A percentile compares a stretch with the other conserved stretches of the same genome.
Evolutionary conservation across 805 yeast species (phyloP).

Genomic region (Candida dajiaensis): DNA sequence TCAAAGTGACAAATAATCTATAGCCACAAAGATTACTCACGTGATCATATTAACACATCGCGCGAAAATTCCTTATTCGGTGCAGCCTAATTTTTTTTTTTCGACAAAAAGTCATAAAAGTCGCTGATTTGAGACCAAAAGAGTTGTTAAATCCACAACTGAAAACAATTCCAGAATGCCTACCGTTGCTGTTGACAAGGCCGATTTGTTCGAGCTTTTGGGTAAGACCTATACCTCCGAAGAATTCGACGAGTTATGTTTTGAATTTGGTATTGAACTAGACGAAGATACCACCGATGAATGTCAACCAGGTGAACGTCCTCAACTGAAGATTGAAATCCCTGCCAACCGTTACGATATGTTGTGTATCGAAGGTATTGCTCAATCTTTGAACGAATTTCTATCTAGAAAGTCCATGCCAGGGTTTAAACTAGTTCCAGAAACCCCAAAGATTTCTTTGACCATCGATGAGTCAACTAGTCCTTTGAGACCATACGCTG

Average conservation of each 20-base stretch:
- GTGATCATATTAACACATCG: neutral
- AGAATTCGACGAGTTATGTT: constrained; percentile 95
- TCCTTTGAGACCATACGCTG: constrained; percentile 83
- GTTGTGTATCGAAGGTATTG: constrained; percentile 97
- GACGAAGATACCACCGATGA: constrained; percentile 92
- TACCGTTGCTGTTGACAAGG: constrained; percentile 92
- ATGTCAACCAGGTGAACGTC: constrained; percentile 77
- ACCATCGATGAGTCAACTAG: constrained; percentile 72
- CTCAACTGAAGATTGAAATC: constrained; percentile 94
- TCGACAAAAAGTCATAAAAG: neutral
- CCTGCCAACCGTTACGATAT: constrained; percentile 98
- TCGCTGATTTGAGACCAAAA: neutral
- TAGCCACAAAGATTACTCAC: neutral
- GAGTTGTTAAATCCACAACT: neutral
- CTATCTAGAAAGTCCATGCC: constrained; percentile 68
- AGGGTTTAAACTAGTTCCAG: constrained; percentile 53
- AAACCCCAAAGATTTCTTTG: constrained; percentile 55
- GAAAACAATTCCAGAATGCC: constrained; percentile 59
- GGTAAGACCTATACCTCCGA: constrained; percentile 70
- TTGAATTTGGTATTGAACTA: constrained; percentile 94
- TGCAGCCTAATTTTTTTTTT: neutral
- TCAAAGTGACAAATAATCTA: too few species aligned
- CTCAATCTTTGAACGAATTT: constrained; percentile 89
- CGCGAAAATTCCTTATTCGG: neutral
- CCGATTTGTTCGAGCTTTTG: constrained; percentile 78